phyloP scores from a whole-genome alignment of 1,139 yeast genomes.

The Blastobotrys persicus region DNA sequence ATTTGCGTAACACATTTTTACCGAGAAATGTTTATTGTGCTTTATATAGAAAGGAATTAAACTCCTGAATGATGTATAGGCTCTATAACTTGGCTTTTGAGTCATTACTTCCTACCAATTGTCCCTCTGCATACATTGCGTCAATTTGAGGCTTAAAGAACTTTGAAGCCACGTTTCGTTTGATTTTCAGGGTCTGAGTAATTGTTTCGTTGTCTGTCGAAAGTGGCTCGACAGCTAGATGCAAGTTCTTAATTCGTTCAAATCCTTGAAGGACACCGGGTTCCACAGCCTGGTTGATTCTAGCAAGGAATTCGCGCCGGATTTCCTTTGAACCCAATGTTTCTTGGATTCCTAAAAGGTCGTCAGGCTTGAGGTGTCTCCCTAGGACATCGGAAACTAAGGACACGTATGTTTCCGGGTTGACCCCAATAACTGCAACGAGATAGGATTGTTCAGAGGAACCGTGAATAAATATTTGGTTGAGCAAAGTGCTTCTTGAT shows the following conservation, averaged over 20 bases:
- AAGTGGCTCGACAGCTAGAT: constrained; percentile 63
- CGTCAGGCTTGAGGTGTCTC: constrained; percentile 27
- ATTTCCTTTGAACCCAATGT: constrained; percentile 34
- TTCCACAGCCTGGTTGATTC: constrained; percentile 35
- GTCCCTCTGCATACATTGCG: constrained; percentile 59
- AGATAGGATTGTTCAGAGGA: constrained; percentile 57
- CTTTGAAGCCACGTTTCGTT: constrained; percentile 57
- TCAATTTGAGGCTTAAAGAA: constrained; percentile 49
- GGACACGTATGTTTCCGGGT: constrained; percentile 40
- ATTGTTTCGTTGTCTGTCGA: constrained; percentile 59
- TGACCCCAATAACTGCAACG: constrained; percentile 66
- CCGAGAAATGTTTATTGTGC: no score
- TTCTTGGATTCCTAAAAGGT: constrained; percentile 32
- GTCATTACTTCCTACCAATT: constrained; percentile 23
- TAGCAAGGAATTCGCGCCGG: constrained; percentile 33
- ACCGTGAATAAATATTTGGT: constrained; percentile 65
- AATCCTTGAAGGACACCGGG: constrained; percentile 45
- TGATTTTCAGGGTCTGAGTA: constrained; percentile 76
- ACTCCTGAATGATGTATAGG: no score
- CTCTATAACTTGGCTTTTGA: constrained; percentile 10
- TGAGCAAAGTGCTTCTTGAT: constrained; percentile 49
- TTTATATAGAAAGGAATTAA: no score
- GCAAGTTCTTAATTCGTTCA: constrained; percentile 63
- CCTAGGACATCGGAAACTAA: constrained; percentile 31
- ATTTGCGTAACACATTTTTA: no score